Conservation (phyloP, 2,329 filamentous ascomycete species). For the Paracorniculantispora psalliotae region DNA sequence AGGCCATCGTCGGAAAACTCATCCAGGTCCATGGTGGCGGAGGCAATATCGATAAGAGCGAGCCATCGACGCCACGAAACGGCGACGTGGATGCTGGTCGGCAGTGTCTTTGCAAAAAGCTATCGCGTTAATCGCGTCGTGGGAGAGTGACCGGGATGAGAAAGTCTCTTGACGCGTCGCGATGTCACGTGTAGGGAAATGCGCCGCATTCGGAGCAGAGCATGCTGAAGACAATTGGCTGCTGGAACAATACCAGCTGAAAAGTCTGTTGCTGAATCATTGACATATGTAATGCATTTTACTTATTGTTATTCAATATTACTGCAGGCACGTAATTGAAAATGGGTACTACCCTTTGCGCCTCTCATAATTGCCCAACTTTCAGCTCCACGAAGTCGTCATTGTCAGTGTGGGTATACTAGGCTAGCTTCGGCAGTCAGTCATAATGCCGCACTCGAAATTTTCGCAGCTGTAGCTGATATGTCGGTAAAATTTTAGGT, state of each 20-base stretch:
- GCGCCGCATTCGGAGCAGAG: conserved; percentile 1
- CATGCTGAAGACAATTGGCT: too few species aligned
- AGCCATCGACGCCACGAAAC: background rate
- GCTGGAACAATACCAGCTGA: too few species aligned
- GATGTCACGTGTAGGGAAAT: conserved; percentile 23
- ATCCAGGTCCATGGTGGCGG: conserved; percentile 39
- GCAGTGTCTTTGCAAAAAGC: background rate
- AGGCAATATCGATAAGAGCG: background rate
- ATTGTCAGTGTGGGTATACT: background rate
- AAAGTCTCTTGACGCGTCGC: conserved; percentile 14
- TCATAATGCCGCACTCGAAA: background rate
- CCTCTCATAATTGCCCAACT: too few species aligned
- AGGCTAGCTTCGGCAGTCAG: background rate
- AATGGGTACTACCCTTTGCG: too few species aligned
- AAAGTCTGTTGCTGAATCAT: too few species aligned
- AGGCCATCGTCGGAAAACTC: conserved; percentile 61
- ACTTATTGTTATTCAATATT: too few species aligned
- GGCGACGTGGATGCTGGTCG: background rate
- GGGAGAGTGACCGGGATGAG: background rate
- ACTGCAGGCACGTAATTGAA: too few species aligned
- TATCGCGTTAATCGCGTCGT: background rate
- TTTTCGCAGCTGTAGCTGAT: background rate
- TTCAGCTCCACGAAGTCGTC: background rate
- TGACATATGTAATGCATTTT: too few species aligned
- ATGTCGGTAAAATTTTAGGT: background rate